phyloP scores from a whole-genome alignment of 2,329 filamentous ascomycete genomes.

The Cordyceps cateniannulata region DNA sequence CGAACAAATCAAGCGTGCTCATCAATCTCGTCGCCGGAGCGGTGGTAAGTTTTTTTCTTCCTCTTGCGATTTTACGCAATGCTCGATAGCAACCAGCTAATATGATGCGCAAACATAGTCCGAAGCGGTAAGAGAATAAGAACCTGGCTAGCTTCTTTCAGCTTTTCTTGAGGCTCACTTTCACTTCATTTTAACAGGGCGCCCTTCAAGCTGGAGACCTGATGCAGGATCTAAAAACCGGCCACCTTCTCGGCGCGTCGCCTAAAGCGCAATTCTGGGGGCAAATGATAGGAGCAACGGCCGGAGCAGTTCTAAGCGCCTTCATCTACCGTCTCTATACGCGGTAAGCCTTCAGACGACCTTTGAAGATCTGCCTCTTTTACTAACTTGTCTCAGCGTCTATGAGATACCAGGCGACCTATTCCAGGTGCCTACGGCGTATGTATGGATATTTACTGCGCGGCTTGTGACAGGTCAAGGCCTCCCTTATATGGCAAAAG shows the following conservation, averaged over 20 bases:
- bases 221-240: slow-evolving; percentile 95
- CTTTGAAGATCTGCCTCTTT: slow-evolving; percentile 5
- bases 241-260: slow-evolving; percentile 83
- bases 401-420: slow-evolving; percentile 83
- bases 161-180: slow-evolving; percentile 8
- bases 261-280: slow-evolving; percentile 96
- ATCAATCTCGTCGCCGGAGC: slow-evolving; percentile 94
- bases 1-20: slow-evolving; percentile 77
- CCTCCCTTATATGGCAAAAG: slow-evolving; percentile 72
- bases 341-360: slow-evolving; percentile 24
- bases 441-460: slow-evolving; percentile 97
- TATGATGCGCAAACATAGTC: slow-evolving; percentile 22
- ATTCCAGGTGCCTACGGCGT: slow-evolving; percentile 90
- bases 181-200: slow-evolving; percentile 32
- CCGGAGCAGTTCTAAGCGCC: slow-evolving; percentile 80
- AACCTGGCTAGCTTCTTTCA: no score
- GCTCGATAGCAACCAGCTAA: neutral
- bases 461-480: slow-evolving; percentile 87
- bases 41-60: slow-evolving; percentile 42
- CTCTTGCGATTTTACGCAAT: neutral
- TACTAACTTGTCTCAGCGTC: slow-evolving; percentile 42
- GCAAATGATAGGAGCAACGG: slow-evolving; percentile 82
- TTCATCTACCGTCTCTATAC: slow-evolving; percentile 88
- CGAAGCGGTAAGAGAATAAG: slow-evolving; percentile 27
- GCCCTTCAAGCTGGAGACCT: slow-evolving; percentile 93